phyloP scores from a whole-genome alignment of 129 eudicot genomes.

The Artemisia argyi region DNA sequence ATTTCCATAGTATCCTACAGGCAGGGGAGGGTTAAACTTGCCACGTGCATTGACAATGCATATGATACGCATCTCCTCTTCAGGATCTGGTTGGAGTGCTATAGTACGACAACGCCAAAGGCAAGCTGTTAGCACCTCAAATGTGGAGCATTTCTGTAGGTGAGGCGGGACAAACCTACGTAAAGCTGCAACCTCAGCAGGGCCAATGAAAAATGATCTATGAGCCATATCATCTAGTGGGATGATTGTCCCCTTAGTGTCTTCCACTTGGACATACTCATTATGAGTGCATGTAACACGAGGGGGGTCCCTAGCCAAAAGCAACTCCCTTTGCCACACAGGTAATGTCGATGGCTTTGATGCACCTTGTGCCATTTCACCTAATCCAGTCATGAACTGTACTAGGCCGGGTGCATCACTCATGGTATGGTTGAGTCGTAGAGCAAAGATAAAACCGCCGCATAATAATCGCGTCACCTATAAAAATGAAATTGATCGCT shows the following conservation, averaged over 20 bases:
- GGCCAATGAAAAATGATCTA: constrained; percentile 70
- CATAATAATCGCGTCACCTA: constrained; percentile 57
- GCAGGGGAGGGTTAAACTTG: constrained; percentile 58
- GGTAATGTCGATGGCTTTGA: constrained; percentile 46
- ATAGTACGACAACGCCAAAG: constrained; percentile 80
- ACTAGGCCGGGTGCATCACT: constrained; percentile 67
- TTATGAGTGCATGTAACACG: constrained; percentile 50
- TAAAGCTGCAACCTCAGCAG: constrained; percentile 49
- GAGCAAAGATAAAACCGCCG: constrained; percentile 72
- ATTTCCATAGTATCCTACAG: constrained; percentile 63
- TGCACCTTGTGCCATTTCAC: constrained; percentile 68
- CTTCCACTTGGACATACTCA: constrained; percentile 55
- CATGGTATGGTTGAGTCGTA: constrained; percentile 78
- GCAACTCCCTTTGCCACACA: constrained; percentile 64
- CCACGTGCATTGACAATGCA: constrained; percentile 51
- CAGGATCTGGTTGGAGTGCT: constrained; percentile 50
- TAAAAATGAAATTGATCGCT: background rate
- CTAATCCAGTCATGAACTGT: constrained; percentile 59
- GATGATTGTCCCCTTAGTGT: constrained; percentile 57
- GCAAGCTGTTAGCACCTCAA: constrained; percentile 64
- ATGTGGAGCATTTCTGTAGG: constrained; percentile 41
- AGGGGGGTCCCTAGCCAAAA: constrained; percentile 59
- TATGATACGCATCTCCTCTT: constrained; percentile 56
- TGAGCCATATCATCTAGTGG: constrained; percentile 74
- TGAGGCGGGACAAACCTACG: constrained; percentile 47